Base-by-base conservation (phyloP, 1,284 basidiomycete species). In the Grifola frondosa region DNA sequence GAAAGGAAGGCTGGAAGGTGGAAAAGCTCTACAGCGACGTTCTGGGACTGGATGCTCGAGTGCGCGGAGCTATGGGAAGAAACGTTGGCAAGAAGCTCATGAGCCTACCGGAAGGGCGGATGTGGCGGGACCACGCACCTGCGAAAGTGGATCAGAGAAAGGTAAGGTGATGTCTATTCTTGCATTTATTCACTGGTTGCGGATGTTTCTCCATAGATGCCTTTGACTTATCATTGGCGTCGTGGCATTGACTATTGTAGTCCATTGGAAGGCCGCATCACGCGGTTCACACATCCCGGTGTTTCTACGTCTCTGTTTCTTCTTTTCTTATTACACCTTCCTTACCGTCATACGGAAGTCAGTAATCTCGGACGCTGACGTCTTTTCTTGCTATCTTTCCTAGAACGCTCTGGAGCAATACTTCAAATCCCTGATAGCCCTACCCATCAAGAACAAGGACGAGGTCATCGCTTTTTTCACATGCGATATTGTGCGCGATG, bases 81-180 rank as follows among this genome's bases (percentile, higher is more conserved):
- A 80, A 78, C 54, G 73, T 87, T 35, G 76, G 77, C 20, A 90
- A 91, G 69, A 90, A 82, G 66, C 81, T 98, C 41, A 81, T 78
- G 16, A 75, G 72, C 32, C 65, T 99, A 43, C 96, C 96, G 2
- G 96, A 99, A 62, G 89, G 90, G 40, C 88, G 85, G 64, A 73
- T 97, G 8, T 98, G 96, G 88, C 95, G 85, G 64, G 96, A 98
- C 67, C 92, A 97, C 65, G 95, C 95, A 3, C 95, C 96, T 10
- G 91, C 91, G 40, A 95, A 91, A 69, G 91, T 95, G 28, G 96
- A 98, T 71, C 91, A 95, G 63, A 74, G 94, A 53, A 97, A 96
- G 74, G 89, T 88, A 57, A 54, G 80, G 69, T 12, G 22, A 29
- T 37, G 5, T 30, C 36, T 40, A 36, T 47, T n/a, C 13, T 25